Evolutionary conservation across 495 filamentous ascomycete genomes (phyloP).

Genomic region (Clavariopsis aquatica): DNA sequence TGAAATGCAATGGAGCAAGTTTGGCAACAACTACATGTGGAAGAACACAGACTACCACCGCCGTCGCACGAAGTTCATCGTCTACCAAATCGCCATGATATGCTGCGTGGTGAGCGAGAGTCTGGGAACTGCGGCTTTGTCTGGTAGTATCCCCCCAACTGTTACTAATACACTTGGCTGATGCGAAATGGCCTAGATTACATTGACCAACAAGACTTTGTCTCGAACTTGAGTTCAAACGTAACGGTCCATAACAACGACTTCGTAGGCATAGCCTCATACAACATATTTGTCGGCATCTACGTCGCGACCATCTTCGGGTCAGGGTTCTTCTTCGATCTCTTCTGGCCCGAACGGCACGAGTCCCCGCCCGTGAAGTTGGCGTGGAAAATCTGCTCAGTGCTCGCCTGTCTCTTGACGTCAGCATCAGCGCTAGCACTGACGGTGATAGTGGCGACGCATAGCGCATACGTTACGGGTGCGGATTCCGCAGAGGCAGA

Average conservation of each 20-base stretch:
- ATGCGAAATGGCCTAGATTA: constrained; percentile 46
- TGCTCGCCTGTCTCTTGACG: constrained; percentile 48
- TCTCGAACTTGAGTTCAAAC: constrained; percentile 40
- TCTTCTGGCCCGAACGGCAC: constrained; percentile 55
- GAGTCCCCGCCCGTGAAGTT: constrained; percentile 49
- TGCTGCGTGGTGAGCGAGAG: constrained; percentile 56
- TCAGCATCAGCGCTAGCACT: constrained; percentile 48
- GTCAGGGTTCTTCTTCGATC: constrained; percentile 57
- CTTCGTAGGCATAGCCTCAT: constrained; percentile 52
- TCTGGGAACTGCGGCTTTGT: constrained; percentile 53
- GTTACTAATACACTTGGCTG: neutral
- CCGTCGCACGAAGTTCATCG: constrained; percentile 55
- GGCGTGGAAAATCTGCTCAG: constrained; percentile 52
- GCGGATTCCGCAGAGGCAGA: constrained; percentile 37
- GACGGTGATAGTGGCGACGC: constrained; percentile 51
- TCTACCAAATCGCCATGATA: constrained; percentile 58
- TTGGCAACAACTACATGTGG: constrained; percentile 55
- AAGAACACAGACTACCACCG: constrained; percentile 53
- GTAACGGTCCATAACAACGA: constrained; percentile 50
- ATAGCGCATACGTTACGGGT: constrained; percentile 45
- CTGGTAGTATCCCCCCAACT: constrained; percentile 40
- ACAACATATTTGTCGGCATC: constrained; percentile 57
- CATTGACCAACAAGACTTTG: constrained; percentile 50
- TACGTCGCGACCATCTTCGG: constrained; percentile 58
- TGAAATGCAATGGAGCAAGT: constrained; percentile 56